A percentile compares a stretch with the other conserved stretches of the same genome.
These are phyloP conservation scores for Blepharisma stoltei DNA, from an alignment of 73 alveolate genomes.

Conservation along the genomic window DNA sequence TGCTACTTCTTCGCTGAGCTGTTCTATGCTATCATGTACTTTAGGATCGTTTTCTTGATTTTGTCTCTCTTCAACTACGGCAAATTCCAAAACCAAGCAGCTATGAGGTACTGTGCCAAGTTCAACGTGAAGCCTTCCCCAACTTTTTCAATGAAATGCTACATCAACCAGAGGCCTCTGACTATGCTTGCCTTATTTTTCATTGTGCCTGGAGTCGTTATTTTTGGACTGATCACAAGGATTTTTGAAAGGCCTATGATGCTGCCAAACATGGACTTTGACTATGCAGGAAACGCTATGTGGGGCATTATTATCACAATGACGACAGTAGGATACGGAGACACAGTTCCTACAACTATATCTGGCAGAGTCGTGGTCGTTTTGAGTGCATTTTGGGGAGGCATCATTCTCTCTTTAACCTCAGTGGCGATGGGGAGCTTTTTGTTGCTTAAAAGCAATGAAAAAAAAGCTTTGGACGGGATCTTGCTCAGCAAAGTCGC, in stretches of 20 bases:
- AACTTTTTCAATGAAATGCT: slow-evolving; percentile 9
- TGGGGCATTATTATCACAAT: slow-evolving; percentile 21
- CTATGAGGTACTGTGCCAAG: slow-evolving; percentile 13
- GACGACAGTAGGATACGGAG: slow-evolving; percentile 30
- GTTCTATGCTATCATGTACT: slow-evolving; percentile 15
- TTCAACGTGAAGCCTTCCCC: not conserved
- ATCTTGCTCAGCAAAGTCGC: slow-evolving; percentile 5
- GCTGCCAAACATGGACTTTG: not conserved
- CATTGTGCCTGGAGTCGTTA: not conserved
- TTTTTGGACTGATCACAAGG: not conserved
- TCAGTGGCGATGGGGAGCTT: slow-evolving; percentile 5
- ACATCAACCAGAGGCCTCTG: not conserved
- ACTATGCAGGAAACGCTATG: slow-evolving; percentile 36
- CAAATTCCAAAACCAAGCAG: not conserved
- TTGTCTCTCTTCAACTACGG: slow-evolving; percentile 11
- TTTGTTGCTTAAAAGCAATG: not conserved
- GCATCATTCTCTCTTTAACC: not conserved
- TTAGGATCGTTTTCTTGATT: not conserved
- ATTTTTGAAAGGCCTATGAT: slow-evolving; percentile 21
- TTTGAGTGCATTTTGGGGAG: slow-evolving; percentile 29
- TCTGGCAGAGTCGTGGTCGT: slow-evolving; percentile 4
- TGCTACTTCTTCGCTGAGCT: slow-evolving; percentile 6
- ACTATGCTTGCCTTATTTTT: slow-evolving; percentile 1
- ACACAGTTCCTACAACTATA: not conserved
- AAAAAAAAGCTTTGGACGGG: slow-evolving; percentile 15